Base-by-base conservation (phyloP, 495 filamentous ascomycete species). In the Halenospora varia region DNA sequence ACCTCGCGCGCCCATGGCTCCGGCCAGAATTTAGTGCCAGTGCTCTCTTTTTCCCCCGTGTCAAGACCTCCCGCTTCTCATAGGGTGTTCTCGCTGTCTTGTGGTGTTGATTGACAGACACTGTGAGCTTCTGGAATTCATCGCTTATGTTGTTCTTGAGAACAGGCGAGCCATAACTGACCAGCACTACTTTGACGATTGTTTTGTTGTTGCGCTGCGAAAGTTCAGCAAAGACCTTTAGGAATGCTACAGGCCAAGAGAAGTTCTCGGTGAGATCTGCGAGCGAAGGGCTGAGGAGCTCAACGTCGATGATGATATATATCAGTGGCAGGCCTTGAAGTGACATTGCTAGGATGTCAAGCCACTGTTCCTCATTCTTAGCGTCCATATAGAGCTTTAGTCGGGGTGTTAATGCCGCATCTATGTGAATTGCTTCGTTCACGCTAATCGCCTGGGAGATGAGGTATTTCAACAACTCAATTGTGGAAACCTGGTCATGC, bases 251-350 rank as follows among this genome's bases (percentile, higher is more conserved):
- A 3, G 61, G 51, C 61, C 50, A 63, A 19, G 13, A 35, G 26
- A 56, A 56, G n/a, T 24, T n/a, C 2, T 29, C 42, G 19, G 53
- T 35, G 2, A 40, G 10, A 15, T 47, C 42, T 8, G 40, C 2
- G 19, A 44, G 17, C 29, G 61, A 52, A 17, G 15, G 40, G 24
- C 39, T 8, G 6, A 63, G 18, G 18, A 60, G 39, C 29, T 63
- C 47, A 0, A 56, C 10, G 48, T 60, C 61, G 40, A 63, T 25
- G n/a, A 60, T 48, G 40, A 63, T 60, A 15, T 63, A 63, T 3
- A 63, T 10, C 4, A 52, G 44, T 20, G 56, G 56, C 18, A 63
- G 55, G 22, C 51, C 51, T 55, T 60, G 25, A 10, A 63, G 61
- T n/a, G 48, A 51, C 11, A 56, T 60, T 1, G 51, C 56, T 3